These are phyloP conservation scores for Claviceps cyperi DNA, from an alignment of 2,329 filamentous ascomycete species.

Conservation along the genomic window DNA sequence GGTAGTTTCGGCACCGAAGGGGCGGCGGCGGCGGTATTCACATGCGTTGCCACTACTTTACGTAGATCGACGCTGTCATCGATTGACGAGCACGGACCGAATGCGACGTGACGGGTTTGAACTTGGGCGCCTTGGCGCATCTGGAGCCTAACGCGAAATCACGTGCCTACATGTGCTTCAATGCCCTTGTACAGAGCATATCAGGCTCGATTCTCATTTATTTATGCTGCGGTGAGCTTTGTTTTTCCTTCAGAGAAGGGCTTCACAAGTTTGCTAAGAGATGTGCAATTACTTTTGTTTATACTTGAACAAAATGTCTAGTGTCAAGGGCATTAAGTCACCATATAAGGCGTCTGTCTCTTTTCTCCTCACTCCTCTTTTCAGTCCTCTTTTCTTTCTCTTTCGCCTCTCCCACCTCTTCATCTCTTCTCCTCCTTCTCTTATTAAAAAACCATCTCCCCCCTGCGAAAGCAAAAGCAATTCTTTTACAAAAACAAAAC, in stretches of 20 bases:
- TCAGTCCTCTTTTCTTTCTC: neutral
- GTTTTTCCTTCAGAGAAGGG: neutral
- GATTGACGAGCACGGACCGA: neutral
- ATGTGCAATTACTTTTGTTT: no score
- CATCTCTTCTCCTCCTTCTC: neutral
- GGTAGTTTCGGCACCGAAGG: no score
- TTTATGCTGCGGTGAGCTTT: neutral
- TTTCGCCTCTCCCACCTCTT: neutral
- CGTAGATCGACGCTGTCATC: neutral
- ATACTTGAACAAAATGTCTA: no score
- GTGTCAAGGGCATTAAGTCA: no score
- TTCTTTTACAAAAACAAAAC: neutral
- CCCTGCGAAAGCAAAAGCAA: no score
- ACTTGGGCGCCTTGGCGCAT: neutral
- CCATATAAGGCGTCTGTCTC: neutral
- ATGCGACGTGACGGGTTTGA: neutral
- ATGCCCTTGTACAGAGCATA: no score
- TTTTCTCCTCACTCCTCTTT: neutral
- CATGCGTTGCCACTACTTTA: no score
- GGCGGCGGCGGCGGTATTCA: no score
- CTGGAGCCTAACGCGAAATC: slow-evolving; percentile 6
- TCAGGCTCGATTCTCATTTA: no score
- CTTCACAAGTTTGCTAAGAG: no score
- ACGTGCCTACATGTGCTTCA: slow-evolving; percentile 4
- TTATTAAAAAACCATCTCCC: neutral